Conservation (phyloP, 2,329 filamentous ascomycete genomes). For the Lachnellula suecica region DNA sequence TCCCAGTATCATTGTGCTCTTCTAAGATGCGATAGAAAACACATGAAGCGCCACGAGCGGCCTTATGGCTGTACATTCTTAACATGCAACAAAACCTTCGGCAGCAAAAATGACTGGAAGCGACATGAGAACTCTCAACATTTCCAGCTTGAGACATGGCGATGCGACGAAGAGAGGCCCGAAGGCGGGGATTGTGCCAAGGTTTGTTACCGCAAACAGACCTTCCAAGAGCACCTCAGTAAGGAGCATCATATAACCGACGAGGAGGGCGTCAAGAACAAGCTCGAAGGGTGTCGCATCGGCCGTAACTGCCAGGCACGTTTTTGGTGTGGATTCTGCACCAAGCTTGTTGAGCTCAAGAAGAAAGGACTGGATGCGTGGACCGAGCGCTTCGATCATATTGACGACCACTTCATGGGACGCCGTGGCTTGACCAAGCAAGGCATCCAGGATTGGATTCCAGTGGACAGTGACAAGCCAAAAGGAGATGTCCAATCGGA, state of each 20-base stretch:
- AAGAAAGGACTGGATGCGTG: slow-evolving; percentile 52
- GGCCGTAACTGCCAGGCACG: slow-evolving; percentile 61
- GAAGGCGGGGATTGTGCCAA: slow-evolving; percentile 49
- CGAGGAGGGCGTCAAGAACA: slow-evolving; percentile 35
- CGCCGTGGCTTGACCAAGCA: slow-evolving; percentile 39
- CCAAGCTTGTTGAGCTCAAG: slow-evolving; percentile 46
- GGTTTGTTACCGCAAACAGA: slow-evolving; percentile 56
- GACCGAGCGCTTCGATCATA: slow-evolving; percentile 68
- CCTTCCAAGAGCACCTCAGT: slow-evolving; percentile 61
- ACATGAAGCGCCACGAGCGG: slow-evolving; percentile 75
- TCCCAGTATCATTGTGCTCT: not conserved
- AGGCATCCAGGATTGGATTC: slow-evolving; percentile 56
- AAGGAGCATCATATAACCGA: slow-evolving; percentile 32
- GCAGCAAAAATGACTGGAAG: slow-evolving; percentile 95
- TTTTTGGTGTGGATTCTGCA: slow-evolving; percentile 91
- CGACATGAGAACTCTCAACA: slow-evolving; percentile 84
- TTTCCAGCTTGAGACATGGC: slow-evolving; percentile 69
- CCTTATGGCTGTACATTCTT: slow-evolving; percentile 81
- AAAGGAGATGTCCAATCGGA: slow-evolving; percentile 13
- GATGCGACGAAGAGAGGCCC: slow-evolving; percentile 52
- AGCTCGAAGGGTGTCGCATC: slow-evolving; percentile 55
- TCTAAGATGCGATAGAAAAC: slow-evolving; percentile 59
- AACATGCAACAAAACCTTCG: slow-evolving; percentile 70
- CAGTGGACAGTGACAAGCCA: slow-evolving; percentile 24
- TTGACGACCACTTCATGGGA: slow-evolving; percentile 69